Conservation (phyloP, 2,329 filamentous ascomycete species). For the Teratosphaeriaceae sp. region DNA sequence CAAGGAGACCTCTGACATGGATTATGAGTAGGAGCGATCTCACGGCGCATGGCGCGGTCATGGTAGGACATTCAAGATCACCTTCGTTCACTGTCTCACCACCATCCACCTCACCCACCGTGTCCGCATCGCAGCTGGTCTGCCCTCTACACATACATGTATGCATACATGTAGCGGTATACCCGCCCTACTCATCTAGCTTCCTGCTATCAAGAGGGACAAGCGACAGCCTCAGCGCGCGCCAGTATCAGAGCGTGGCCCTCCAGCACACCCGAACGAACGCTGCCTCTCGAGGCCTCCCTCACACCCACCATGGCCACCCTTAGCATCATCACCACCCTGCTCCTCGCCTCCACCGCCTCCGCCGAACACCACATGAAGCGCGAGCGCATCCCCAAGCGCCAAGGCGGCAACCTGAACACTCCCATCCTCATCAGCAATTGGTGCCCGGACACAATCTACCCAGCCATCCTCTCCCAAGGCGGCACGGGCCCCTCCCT, state of each 20-base stretch:
- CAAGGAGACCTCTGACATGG: too few species aligned
- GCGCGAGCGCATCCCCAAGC: slow-evolving; percentile 15
- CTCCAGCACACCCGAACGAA: too few species aligned
- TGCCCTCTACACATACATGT: not conserved
- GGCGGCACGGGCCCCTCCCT: slow-evolving; percentile 59
- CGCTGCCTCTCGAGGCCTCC: not conserved
- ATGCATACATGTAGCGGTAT: not conserved
- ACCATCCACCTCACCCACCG: too few species aligned
- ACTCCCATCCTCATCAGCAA: slow-evolving; percentile 63
- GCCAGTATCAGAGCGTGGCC: not conserved
- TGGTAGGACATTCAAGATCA: too few species aligned
- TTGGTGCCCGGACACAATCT: slow-evolving; percentile 63
- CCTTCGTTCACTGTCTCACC: too few species aligned
- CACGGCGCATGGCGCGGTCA: too few species aligned
- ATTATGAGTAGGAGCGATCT: too few species aligned
- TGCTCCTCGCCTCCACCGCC: not conserved
- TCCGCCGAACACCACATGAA: slow-evolving; percentile 24
- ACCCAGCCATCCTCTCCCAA: slow-evolving; percentile 70
- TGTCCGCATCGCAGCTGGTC: not conserved
- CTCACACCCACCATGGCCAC: not conserved
- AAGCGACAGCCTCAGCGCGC: not conserved
- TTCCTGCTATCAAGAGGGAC: not conserved
- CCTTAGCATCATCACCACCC: not conserved
- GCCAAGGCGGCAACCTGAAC: slow-evolving; percentile 17
- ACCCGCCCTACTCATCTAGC: not conserved